Evolutionary conservation across 179 eudicot genomes (phyloP).

Genomic region (Silene noctiflora): DNA sequence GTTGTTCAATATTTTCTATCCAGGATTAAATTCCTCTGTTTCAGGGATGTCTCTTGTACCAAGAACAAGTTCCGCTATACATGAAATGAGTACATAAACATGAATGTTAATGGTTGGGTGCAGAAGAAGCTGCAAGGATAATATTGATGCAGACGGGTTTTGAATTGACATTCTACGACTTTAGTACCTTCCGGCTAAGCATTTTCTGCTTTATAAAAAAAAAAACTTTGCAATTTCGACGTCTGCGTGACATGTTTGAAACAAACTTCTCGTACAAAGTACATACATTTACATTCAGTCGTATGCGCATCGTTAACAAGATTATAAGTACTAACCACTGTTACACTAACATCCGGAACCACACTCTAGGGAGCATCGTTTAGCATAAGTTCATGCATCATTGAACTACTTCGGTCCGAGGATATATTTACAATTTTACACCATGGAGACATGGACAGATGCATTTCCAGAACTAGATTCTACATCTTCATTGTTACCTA

Average conservation of each 20-base stretch:
- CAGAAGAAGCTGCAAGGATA: too few relatives aligned
- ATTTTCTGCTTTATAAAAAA: background rate
- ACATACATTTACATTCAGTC: background rate
- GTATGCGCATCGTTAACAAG: background rate
- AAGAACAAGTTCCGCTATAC: too few relatives aligned
- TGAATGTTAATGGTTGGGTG: too few relatives aligned
- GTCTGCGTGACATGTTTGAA: background rate
- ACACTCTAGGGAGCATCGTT: too few relatives aligned
- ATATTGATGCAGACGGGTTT: background rate
- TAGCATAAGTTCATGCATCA: background rate
- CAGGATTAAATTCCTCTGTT: too few relatives aligned
- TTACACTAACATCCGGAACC: too few relatives aligned
- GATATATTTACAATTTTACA: background rate
- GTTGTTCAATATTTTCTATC: too few relatives aligned
- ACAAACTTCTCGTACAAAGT: too few relatives aligned
- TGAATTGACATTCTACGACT: too few relatives aligned
- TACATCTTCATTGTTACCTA: background rate
- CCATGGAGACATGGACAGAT: background rate
- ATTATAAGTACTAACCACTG: background rate
- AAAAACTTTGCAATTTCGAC: background rate
- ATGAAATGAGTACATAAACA: too few relatives aligned
- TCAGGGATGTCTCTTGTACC: too few relatives aligned
- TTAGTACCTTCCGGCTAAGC: too few relatives aligned
- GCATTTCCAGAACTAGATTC: background rate
- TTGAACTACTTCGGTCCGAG: background rate